Evolutionary conservation across 805 yeast species (phyloP).

Genomic region (Saturnispora sanitii): DNA sequence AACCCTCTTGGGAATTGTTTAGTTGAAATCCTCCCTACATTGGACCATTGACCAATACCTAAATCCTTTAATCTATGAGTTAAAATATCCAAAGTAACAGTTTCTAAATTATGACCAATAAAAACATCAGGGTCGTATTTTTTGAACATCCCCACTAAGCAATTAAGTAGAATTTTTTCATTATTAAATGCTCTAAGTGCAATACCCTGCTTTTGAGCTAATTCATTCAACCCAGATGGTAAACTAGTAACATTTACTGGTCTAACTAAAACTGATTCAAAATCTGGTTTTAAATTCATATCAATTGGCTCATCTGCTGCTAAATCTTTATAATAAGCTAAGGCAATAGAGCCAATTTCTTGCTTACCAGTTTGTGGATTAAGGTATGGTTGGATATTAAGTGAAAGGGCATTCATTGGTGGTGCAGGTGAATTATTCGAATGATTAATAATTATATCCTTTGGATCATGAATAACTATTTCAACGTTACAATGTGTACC

Average conservation of each 20-base stretch:
- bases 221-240: constrained; percentile 66
- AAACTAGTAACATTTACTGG: constrained; percentile 57
- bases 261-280: constrained; percentile 62
- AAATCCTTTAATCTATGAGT: constrained; percentile 72
- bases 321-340: constrained; percentile 58
- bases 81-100: constrained; percentile 66
- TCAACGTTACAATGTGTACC: constrained; percentile 80
- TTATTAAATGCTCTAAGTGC: constrained; percentile 51
- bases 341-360: constrained; percentile 76
- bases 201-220: constrained; percentile 46
- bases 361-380: constrained; percentile 67
- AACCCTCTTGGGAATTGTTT: constrained; percentile 70
- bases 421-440: constrained; percentile 54
- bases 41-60: constrained; percentile 66
- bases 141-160: constrained; percentile 63
- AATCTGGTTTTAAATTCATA: constrained; percentile 50
- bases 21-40: constrained; percentile 74
- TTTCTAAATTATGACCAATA: constrained; percentile 80
- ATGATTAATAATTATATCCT: constrained; percentile 34
- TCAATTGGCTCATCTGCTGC: constrained; percentile 70
- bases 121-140: constrained; percentile 84
- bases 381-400: constrained; percentile 74
- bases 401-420: constrained; percentile 58
- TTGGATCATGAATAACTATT: constrained; percentile 45
- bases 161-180: constrained; percentile 65